These are phyloP conservation scores for Elsinoe fawcettii DNA, from an alignment of 2,329 filamentous ascomycete genomes.

Conservation along the genomic window DNA sequence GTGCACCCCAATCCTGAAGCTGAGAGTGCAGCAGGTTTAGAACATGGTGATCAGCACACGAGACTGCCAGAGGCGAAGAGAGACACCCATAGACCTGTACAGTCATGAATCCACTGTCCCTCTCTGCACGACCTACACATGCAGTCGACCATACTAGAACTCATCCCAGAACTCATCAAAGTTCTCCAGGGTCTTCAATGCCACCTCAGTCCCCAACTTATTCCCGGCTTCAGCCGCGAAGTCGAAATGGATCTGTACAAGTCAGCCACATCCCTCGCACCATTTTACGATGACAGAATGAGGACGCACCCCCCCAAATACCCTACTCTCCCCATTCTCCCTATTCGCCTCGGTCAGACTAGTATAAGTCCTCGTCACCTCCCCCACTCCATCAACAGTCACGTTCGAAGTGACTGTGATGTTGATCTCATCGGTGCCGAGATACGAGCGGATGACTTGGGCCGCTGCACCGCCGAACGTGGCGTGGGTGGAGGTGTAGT, in stretches of 20 bases:
- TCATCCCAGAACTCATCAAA: not conserved
- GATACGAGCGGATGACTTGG: slow-evolving; percentile 23
- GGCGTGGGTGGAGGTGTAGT: slow-evolving; percentile 26
- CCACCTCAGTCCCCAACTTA: slow-evolving; percentile 18
- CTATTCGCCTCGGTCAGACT: slow-evolving; percentile 24
- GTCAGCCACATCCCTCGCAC: not conserved
- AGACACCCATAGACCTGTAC: too few relatives aligned
- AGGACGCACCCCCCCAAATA: slow-evolving; percentile 22
- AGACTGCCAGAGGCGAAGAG: too few relatives aligned
- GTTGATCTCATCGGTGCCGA: slow-evolving; percentile 22
- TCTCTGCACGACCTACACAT: too few relatives aligned
- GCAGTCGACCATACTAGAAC: not conserved
- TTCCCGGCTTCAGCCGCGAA: slow-evolving; percentile 23
- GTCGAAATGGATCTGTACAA: slow-evolving; percentile 23
- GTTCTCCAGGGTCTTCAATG: not conserved
- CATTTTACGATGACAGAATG: not conserved
- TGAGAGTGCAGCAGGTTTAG: too few relatives aligned
- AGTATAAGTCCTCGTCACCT: slow-evolving; percentile 23
- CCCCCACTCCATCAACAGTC: slow-evolving; percentile 20
- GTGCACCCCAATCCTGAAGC: too few relatives aligned
- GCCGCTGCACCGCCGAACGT: slow-evolving; percentile 25
- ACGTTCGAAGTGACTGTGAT: slow-evolving; percentile 25
- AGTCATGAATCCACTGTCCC: too few relatives aligned
- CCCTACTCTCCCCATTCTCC: slow-evolving; percentile 26
- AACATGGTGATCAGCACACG: too few relatives aligned